Conservation (phyloP, 805 yeast genomes). For the Suhomyces prunicola region DNA sequence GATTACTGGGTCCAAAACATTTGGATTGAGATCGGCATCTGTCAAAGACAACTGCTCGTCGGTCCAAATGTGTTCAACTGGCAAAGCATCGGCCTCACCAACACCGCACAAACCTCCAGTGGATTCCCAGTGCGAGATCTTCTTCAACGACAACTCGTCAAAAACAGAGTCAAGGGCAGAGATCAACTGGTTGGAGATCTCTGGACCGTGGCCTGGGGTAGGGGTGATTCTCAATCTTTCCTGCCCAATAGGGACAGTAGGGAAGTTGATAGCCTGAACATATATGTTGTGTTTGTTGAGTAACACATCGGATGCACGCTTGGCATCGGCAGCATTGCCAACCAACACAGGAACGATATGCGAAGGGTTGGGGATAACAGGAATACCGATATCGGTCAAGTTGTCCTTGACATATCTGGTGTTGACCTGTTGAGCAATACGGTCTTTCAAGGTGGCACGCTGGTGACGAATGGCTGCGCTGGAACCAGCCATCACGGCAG, state of each 20-base stretch:
- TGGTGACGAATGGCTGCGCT: conserved; percentile 83
- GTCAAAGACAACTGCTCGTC: conserved; percentile 67
- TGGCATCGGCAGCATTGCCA: conserved; percentile 92
- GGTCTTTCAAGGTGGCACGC: conserved; percentile 69
- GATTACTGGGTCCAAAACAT: conserved; percentile 62
- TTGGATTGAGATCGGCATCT: conserved; percentile 61
- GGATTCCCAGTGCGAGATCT: conserved; percentile 72
- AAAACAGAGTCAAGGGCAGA: conserved; percentile 80
- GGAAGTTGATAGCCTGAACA: conserved; percentile 98
- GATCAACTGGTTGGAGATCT: conserved; percentile 71
- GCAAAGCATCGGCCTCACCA: conserved; percentile 51
- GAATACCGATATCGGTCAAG: conserved; percentile 71
- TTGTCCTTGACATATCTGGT: conserved; percentile 80
- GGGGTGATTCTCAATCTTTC: conserved; percentile 98
- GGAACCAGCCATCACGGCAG: conserved; percentile 97
- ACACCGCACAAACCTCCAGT: conserved; percentile 92
- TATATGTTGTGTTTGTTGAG: conserved; percentile 82
- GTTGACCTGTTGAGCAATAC: conserved; percentile 80
- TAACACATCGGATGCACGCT: conserved; percentile 84
- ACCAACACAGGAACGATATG: conserved; percentile 95
- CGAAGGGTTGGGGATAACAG: conserved; percentile 96
- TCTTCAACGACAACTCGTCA: conserved; percentile 66
- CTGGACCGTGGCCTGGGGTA: conserved; percentile 90
- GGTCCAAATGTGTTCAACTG: conserved; percentile 79
- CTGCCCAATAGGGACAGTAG: conserved; percentile 93